phyloP scores from a whole-genome alignment of 441 rosid genomes.

The Gossypium aridum region DNA sequence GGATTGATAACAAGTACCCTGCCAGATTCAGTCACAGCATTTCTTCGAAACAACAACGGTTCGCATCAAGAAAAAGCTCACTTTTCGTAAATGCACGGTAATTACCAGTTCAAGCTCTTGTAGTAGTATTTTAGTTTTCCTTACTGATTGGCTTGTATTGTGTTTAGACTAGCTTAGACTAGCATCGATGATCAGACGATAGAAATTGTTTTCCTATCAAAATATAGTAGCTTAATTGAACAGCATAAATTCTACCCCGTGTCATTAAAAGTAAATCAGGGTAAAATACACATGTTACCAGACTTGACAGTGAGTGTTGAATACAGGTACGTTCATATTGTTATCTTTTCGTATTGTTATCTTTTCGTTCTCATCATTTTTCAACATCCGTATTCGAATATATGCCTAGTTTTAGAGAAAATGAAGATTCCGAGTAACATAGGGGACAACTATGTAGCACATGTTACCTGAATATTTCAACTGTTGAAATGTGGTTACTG shows the following conservation, averaged over 20 bases:
- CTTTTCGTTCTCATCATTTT: neutral
- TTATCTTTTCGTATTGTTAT: neutral
- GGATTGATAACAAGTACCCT: slow-evolving; percentile 28
- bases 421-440: neutral
- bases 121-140: neutral
- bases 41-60: slow-evolving; percentile 10
- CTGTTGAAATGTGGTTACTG: neutral
- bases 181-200: neutral
- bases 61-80: slow-evolving; percentile 14
- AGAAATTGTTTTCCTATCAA: neutral
- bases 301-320: neutral
- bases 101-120: neutral
- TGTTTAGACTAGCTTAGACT: neutral
- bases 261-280: neutral
- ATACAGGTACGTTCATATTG: neutral
- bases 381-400: neutral
- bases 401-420: neutral
- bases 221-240: neutral
- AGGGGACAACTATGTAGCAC: neutral
- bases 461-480: neutral
- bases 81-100: neutral
- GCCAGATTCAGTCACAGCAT: slow-evolving; percentile 24
- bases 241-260: neutral
- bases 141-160: slow-evolving; percentile 4
- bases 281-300: neutral